Percentiles rank a stretch among this genome's conserved stretches.
These are phyloP conservation scores for Stephania japonica DNA, from an alignment of 164 flowering plant genomes.

Conservation along the genomic window DNA sequence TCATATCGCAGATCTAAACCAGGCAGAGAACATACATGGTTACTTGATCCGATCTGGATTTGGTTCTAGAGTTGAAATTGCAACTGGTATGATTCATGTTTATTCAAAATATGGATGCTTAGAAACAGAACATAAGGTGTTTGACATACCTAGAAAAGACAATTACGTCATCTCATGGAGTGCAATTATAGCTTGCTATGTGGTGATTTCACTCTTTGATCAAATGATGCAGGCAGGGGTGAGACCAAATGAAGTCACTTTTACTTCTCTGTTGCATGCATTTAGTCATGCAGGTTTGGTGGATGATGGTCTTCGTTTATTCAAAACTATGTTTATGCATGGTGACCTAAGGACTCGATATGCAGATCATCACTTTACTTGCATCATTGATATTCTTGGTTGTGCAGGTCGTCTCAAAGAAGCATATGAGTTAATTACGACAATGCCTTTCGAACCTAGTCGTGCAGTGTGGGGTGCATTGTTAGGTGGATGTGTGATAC, in stretches of 20 bases:
- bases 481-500: slow-evolving; percentile 65
- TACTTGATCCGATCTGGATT: slow-evolving; percentile 52
- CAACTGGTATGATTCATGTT: slow-evolving; percentile 51
- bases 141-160: slow-evolving; percentile 32
- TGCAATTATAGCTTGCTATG: slow-evolving; percentile 58
- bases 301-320: slow-evolving; percentile 59
- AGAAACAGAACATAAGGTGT: slow-evolving; percentile 46
- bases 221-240: slow-evolving; percentile 61
- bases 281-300: slow-evolving; percentile 77
- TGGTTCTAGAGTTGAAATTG: slow-evolving; percentile 31
- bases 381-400: slow-evolving; percentile 74
- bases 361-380: slow-evolving; percentile 50
- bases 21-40: slow-evolving; percentile 51
- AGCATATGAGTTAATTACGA: slow-evolving; percentile 45
- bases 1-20: slow-evolving; percentile 45
- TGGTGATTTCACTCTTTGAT: slow-evolving; percentile 53
- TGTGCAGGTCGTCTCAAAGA: slow-evolving; percentile 64
- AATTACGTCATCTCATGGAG: slow-evolving; percentile 64
- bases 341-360: slow-evolving; percentile 18
- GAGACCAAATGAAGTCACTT: slow-evolving; percentile 58
- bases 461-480: slow-evolving; percentile 79
- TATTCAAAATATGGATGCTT: slow-evolving; percentile 66
- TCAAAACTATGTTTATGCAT: slow-evolving; percentile 35
- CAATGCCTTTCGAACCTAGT: slow-evolving; percentile 51
- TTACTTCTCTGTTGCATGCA: slow-evolving; percentile 62